phyloP scores from a whole-genome alignment of 2,329 filamentous ascomycete genomes.

The Orbilia blumenaviensis region DNA sequence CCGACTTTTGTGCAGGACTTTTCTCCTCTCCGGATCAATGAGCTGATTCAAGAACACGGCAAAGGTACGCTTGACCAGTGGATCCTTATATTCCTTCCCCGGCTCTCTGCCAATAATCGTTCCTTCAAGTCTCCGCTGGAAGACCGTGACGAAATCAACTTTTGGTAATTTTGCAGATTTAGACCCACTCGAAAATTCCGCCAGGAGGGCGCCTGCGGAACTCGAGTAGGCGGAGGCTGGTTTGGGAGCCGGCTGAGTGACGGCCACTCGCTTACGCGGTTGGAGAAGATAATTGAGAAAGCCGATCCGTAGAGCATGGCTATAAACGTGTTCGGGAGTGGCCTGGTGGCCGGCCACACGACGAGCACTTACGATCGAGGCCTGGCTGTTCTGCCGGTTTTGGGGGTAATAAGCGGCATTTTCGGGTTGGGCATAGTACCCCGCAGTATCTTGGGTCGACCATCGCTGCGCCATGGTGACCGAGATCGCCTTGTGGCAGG shows the following conservation, averaged over 20 bases:
- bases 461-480: constrained; percentile 53
- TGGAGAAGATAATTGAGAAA: constrained; percentile 93
- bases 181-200: constrained; percentile 66
- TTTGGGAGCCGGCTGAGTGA: constrained; percentile 69
- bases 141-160: constrained; percentile 71
- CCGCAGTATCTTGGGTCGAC: constrained; percentile 48
- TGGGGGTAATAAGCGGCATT: constrained; percentile 41
- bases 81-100: constrained; percentile 87
- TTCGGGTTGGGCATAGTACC: constrained; percentile 51
- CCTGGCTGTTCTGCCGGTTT: constrained; percentile 55
- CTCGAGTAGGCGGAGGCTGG: constrained; percentile 73
- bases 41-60: constrained; percentile 93
- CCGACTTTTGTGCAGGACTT: constrained; percentile 91
- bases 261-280: constrained; percentile 84
- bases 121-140: constrained; percentile 81
- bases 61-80: constrained; percentile 91
- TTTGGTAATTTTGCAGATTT: constrained; percentile 77
- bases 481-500: constrained; percentile 48
- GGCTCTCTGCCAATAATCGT: constrained; percentile 83
- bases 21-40: constrained; percentile 86
- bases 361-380: constrained; percentile 62
- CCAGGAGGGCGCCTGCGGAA: constrained; percentile 69
- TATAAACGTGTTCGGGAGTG: constrained; percentile 80
- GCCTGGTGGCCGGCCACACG: constrained; percentile 59
- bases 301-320: constrained; percentile 86